Evolutionary conservation across 495 filamentous ascomycete species (phyloP).

Genomic region (Penicillium coprophilum): DNA sequence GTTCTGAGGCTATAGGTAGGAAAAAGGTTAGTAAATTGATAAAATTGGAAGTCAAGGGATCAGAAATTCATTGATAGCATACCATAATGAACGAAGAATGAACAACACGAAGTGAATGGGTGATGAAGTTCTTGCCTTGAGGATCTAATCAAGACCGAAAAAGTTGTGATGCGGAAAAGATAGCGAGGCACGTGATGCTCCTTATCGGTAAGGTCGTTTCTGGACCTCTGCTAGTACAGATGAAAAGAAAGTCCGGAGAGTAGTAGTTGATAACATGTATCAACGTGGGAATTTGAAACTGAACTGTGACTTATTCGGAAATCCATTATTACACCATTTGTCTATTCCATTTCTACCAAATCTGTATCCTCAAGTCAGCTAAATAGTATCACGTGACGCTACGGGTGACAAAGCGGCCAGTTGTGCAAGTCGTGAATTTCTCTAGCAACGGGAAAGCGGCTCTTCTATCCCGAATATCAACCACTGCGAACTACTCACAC

Average conservation of each 20-base stretch:
- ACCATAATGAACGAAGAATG: conserved; percentile 39
- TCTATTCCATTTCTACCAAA: background rate
- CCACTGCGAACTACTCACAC: conserved; percentile 17
- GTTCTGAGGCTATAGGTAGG: conserved; percentile 70
- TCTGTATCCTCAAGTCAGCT: background rate
- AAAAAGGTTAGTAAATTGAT: conserved; percentile 17
- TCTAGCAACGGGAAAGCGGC: conserved; percentile 25
- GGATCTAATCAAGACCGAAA: conserved; percentile 37
- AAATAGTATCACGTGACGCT: conserved; percentile 26
- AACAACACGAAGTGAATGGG: conserved; percentile 19
- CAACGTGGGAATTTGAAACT: background rate
- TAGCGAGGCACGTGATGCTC: conserved; percentile 26
- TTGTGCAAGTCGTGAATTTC: conserved; percentile 35
- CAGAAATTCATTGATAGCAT: conserved; percentile 14
- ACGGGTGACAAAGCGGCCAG: conserved; percentile 30
- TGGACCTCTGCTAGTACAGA: background rate
- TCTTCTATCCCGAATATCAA: conserved; percentile 14
- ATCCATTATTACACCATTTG: background rate
- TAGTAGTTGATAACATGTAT: background rate
- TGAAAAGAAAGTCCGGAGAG: background rate
- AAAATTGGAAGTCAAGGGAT: no score
- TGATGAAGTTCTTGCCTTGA: conserved; percentile 19
- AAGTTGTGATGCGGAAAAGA: conserved; percentile 39
- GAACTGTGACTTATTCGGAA: background rate
- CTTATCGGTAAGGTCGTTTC: conserved; percentile 30